Percentiles rank a stretch among this genome's conserved stretches.
Evolutionary conservation across 2,329 filamentous ascomycete species (phyloP).

Genomic region (Sarocladium brachiariae): DNA sequence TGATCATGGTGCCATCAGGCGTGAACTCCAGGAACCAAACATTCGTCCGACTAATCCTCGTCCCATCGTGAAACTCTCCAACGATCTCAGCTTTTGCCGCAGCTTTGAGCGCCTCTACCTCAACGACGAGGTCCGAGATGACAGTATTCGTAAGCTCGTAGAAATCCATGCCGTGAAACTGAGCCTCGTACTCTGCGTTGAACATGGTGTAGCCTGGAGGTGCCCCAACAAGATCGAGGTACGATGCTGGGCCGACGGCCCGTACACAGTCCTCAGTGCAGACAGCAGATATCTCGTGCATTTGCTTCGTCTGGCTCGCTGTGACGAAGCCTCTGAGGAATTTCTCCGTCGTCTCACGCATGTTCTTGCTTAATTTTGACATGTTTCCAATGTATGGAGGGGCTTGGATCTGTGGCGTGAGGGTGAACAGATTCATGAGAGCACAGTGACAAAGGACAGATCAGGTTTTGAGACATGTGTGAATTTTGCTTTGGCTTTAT

Average conservation of each 20-base stretch:
- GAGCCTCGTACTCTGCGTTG: not conserved
- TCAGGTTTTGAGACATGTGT: too few relatives aligned
- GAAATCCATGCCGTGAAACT: conserved; percentile 2
- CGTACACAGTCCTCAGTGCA: conserved; percentile 1
- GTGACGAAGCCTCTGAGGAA: not conserved
- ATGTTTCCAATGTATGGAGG: too few relatives aligned
- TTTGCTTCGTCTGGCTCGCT: conserved; percentile 1
- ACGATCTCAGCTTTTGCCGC: not conserved
- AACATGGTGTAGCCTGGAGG: not conserved
- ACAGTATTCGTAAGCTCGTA: not conserved
- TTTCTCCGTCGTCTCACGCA: not conserved
- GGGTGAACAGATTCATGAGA: too few relatives aligned
- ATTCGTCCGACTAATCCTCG: conserved; percentile 6
- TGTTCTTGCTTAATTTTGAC: not conserved
- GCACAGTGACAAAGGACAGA: too few relatives aligned
- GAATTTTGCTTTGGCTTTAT: too few relatives aligned
- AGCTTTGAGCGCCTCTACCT: not conserved
- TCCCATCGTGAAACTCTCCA: not conserved
- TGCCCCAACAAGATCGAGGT: not conserved
- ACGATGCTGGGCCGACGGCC: not conserved
- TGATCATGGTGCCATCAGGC: not conserved
- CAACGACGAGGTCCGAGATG: not conserved
- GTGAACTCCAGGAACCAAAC: conserved; percentile 6
- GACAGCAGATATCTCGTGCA: not conserved
- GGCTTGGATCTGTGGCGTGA: too few relatives aligned